Conservation (phyloP, 176 grass and related monocot genomes). For the Aegilops sharonensis region DNA sequence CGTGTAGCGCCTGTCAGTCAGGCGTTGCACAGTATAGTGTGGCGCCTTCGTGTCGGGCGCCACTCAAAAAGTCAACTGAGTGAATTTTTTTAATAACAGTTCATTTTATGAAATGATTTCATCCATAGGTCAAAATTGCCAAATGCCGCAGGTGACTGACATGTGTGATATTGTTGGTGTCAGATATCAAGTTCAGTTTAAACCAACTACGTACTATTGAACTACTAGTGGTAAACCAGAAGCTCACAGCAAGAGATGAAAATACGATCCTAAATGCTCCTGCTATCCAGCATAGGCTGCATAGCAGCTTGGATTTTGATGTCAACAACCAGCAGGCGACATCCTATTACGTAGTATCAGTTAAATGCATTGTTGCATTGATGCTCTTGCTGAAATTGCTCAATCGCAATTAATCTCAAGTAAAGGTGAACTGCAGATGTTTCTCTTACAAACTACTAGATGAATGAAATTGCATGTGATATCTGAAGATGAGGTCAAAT, state of each 20-base stretch:
- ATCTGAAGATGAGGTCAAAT: background rate
- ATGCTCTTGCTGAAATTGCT: background rate
- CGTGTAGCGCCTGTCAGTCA: no score
- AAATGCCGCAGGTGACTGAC: background rate
- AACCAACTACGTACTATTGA: background rate
- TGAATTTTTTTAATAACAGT: no score
- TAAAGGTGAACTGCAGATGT: background rate
- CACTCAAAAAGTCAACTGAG: no score
- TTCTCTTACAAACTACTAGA: background rate
- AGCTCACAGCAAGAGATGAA: background rate
- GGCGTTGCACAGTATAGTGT: no score
- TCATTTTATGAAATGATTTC: no score
- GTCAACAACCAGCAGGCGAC: no score
- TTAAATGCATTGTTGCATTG: background rate
- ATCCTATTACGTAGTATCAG: background rate
- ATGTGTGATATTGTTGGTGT: background rate
- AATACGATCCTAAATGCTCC: no score
- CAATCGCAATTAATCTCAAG: background rate
- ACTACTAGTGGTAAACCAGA: background rate
- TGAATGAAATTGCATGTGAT: background rate
- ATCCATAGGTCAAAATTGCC: no score
- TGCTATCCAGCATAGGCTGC: no score
- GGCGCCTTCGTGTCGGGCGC: no score
- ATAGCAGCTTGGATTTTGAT: no score
- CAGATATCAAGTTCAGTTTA: background rate